Evolutionary conservation across 306 rosid genomes (phyloP), one percentile per base, ranked within the genome.

Genomic region (Quercus bicolor): DNA sequence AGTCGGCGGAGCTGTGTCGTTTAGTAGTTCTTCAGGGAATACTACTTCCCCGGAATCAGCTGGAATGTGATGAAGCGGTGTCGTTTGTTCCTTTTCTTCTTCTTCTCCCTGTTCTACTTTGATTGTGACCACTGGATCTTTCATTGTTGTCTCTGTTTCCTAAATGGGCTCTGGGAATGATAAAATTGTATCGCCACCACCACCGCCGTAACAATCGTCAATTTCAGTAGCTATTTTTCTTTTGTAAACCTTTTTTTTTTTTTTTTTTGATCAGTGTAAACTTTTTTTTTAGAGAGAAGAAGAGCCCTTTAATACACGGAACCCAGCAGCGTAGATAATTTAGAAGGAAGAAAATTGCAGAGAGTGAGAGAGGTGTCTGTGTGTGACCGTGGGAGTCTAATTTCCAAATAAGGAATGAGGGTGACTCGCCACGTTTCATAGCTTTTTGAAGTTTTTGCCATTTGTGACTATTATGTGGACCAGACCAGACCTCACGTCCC

Each of bases 391-490:
- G 75, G 48, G 82, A 48, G 16, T 12, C 53, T 48, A 48, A 48
- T 11, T 70, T 60, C 53, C 53, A 48, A 48, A 48, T 24, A 0
- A 80, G 83, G 28, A 82, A 62, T 45, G 53, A 10, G 18, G 19
- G 6, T 21, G 56, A 79, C 43, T 60, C 16, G 86, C 83, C 90
- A 88, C 90, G 90, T 85, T 73, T 72, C 84, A 60, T 15, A 6
- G 20, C 20, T 6, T 72, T 77, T 34, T 37, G 56, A 15, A 6
- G 23, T 51, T 69, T 16, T 59, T 85, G 76, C 75, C 85, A 62
- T 43, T 61, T 77, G 45, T 71, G 54, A 77, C 65, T 24, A 53
- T 65, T 14, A 37, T 0, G 2, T 48, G 61, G 85, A 56, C 79
- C 78, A 74, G 0, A 48, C 16, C 5, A 74, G 0, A 48, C 53